Base-by-base conservation (phyloP, 1,139 yeast genomes). In the Debaryomycetaceae sp. region DNA sequence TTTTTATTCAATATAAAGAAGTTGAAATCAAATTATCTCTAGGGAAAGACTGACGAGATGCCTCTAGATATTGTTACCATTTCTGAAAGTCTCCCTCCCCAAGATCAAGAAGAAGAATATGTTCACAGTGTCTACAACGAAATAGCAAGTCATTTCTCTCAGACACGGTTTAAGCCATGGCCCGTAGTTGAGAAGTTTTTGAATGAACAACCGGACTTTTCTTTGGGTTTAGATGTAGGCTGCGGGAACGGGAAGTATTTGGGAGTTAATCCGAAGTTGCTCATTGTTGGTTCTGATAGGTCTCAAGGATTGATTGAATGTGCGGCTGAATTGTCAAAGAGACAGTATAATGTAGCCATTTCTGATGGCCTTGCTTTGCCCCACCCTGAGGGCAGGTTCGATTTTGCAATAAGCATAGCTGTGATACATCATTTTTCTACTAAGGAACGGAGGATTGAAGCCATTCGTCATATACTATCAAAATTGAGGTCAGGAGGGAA, bases 191-290 rank as follows among this genome's bases (percentile, higher is more conserved):
- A 86, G 41, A 64, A 71, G 46, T 92, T 85, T 56, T 65, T 92
- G 36, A 58, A 53, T 16, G 52, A 47, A 5, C 61, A 66, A 39
- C 41, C 50, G 3, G 63, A 63, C 30, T 62, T 67, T 42, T 55
- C 73, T 1, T 35, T 78, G 3, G 83, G 83, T 3, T 55, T 78
- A 24, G 94, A 86, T 58, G 87, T 92, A 14, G 98, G 98, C 0
- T 92, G 98, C 60, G 98, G 98, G 3, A 92, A 94, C 56, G 98
- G 98, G 8, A 92, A 92, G 56, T 92, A 94, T 56, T 62, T 92
- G 41, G 77, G 76, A 2, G 76, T 89, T 8, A 91, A 91, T 59
- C 68, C 75, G 8, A 72, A 83, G 31, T 56, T 92, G 4, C 83
- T 59, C 51, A 73, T 91, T 17, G 60, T 92, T 18, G 98, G 97